Base-by-base conservation (phyloP, 2,329 filamentous ascomycete genomes). In the Neofusicoccum parvum region DNA sequence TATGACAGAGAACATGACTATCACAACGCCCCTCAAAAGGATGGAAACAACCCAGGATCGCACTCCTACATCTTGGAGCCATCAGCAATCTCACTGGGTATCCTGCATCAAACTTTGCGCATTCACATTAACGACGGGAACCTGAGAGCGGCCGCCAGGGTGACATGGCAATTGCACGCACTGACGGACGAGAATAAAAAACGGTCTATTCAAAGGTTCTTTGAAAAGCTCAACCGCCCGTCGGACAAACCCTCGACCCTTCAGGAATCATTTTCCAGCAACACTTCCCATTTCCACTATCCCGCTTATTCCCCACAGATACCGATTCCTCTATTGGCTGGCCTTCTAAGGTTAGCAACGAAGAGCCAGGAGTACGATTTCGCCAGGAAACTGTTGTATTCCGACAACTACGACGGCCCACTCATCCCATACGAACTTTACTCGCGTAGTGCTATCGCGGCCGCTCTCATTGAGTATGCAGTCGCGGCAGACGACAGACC, bases 401-500 rank as follows among this genome's bases (percentile, higher is more conserved):
- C 81, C 0, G 70, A 80, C 10, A 85, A 86, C 68, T 68, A 85
- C 14, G 85, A 87, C 68, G 85, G 83, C 0, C 83, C 85, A n/a
- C 67, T 84, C 2, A 85, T 88, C 27, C 74, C 80, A 23, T 69
- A 72, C 12, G 70, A 72, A 20, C 68, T 80, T 32, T 87, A 86
- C 68, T 71, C 70, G 2, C 75, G 85, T 67, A 80, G 80, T 36
- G 75, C 76, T 54, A 75, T 88, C 27, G 79, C 82, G 2, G 81
- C 85, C 12, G 80, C 85, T 0, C 75, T 88, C 34, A 77, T 87
- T 39, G 81, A 83, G 17, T 87, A 86, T 69, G 86, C 85, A 6
- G 76, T 80, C 11, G 80, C 81, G 17, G 82, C 82, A 11, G 75
- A 80, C 45, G 81, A 87, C 67, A 73, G 69, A 41, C 49, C 60